Evolutionary conservation across 2,329 filamentous ascomycete species (phyloP), one percentile per base, ranked within the genome.

Genomic region (Ceratocystis cacaofunesta): DNA sequence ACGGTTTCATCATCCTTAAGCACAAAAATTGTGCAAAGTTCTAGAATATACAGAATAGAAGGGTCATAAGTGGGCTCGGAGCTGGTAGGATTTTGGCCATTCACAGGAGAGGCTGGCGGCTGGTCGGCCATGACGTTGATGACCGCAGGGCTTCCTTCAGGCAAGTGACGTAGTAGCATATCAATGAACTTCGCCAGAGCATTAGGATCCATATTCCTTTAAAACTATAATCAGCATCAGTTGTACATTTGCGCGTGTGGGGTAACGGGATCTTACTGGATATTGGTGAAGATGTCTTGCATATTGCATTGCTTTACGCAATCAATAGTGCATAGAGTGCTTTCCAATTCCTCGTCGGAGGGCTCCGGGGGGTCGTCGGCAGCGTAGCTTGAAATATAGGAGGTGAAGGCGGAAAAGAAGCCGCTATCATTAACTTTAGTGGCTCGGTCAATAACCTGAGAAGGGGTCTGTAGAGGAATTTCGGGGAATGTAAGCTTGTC

Each of bases 351-450:
- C 73, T 97, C 92, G 69, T 97, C 91, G 1, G 94, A 97, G 1
- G 94, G 94, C 76, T 99, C 94, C 0, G 94, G 94, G 12, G 94
- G 94, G 72, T 99, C 94, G 74, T 97, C 94, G 10, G 94, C 95
- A 52, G 95, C 94, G 73, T 99, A 97, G 74, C 92, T 97, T n/a
- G 92, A 95, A 41, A 99, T 91, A 72, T 97, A 99, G 4, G 89
- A 95, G 0, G 92, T 95, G 71, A 99, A 90, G 0, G 92, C 91
- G 3, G 92, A 96, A 73, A 99, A 91, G 62, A 99, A 83, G 5
- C 94, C 91, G 1, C 86, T 85, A 32, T 99, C 94, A 66, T 80
- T 84, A 43, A 86, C 80, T 69, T 90, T 88, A 52, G 88, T 81
- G 66, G 86, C 91, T 66, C 92, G 85, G 73, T 97, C 94, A 69